These are phyloP conservation scores for Tricladium varicosporioides DNA, from an alignment of 2,329 filamentous ascomycete species.

Conservation along the genomic window DNA sequence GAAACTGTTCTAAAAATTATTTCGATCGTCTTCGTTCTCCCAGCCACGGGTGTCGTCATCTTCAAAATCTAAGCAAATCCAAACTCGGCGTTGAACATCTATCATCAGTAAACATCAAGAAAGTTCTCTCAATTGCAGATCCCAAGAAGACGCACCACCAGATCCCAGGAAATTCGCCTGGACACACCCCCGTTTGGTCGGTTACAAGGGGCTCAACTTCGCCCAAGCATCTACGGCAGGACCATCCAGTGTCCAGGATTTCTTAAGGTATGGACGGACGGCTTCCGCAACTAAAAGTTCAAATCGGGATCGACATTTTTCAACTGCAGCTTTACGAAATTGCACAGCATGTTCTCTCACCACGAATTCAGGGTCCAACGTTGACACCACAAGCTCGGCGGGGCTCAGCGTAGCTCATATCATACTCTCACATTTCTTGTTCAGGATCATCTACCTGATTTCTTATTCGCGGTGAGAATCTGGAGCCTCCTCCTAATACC, in stretches of 20 bases:
- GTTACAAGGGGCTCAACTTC: background rate
- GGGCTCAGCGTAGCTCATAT: too few relatives aligned
- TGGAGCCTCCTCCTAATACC: too few relatives aligned
- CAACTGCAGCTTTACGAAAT: constrained; percentile 15
- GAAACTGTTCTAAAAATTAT: too few relatives aligned
- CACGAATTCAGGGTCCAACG: background rate
- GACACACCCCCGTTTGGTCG: background rate
- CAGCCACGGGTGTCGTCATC: too few relatives aligned
- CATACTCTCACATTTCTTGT: too few relatives aligned
- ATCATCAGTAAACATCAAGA: background rate
- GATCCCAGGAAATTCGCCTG: background rate
- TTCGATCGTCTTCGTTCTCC: too few relatives aligned
- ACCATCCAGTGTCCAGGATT: too few relatives aligned
- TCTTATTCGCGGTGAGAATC: too few relatives aligned
- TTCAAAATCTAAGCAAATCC: too few relatives aligned
- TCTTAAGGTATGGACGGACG: background rate
- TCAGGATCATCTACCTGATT: too few relatives aligned
- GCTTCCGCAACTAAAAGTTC: background rate
- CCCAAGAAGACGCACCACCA: background rate
- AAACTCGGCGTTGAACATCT: background rate
- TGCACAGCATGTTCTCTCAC: background rate
- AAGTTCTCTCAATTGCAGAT: background rate
- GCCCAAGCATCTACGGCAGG: too few relatives aligned
- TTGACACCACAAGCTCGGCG: too few relatives aligned
- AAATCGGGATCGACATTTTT: constrained; percentile 3